These are phyloP conservation scores for Aureobasidium sp. DNA, from an alignment of 2,329 filamentous ascomycete genomes.

Conservation along the genomic window DNA sequence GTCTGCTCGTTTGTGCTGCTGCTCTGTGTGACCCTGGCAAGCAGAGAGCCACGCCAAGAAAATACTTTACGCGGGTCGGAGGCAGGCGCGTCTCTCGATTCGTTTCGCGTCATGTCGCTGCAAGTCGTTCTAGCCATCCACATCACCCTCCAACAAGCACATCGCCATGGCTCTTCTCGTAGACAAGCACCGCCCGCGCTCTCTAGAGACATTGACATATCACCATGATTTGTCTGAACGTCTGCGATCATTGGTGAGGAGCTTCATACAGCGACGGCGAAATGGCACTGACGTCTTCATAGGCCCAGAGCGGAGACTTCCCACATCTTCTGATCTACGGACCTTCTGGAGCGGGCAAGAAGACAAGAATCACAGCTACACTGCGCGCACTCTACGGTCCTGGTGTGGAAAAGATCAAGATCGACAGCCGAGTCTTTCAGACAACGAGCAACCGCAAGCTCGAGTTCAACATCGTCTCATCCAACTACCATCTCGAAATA, in stretches of 20 bases:
- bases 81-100: not conserved
- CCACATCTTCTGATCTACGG: slow-evolving; percentile 96
- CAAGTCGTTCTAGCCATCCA: not conserved
- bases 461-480: slow-evolving; percentile 97
- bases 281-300: slow-evolving; percentile 8
- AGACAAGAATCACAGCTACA: slow-evolving; percentile 91
- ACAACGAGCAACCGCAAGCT: slow-evolving; percentile 91
- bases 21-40: not conserved
- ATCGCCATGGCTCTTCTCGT: slow-evolving; percentile 54
- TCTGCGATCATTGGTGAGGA: slow-evolving; percentile 70
- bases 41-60: not conserved
- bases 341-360: slow-evolving; percentile 93
- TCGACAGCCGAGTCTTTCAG: slow-evolving; percentile 93
- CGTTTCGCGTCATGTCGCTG: not conserved
- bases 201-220: slow-evolving; percentile 72
- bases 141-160: not conserved
- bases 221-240: slow-evolving; percentile 82
- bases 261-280: not conserved
- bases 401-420: slow-evolving; percentile 99
- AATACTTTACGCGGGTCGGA: not conserved
- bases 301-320: slow-evolving; percentile 97
- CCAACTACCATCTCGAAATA: slow-evolving; percentile 96
- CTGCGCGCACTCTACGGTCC: slow-evolving; percentile 91
- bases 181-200: slow-evolving; percentile 61
- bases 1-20: not conserved